Base-by-base conservation (phyloP, 1,284 basidiomycete species). In the Mycena citricolor region DNA sequence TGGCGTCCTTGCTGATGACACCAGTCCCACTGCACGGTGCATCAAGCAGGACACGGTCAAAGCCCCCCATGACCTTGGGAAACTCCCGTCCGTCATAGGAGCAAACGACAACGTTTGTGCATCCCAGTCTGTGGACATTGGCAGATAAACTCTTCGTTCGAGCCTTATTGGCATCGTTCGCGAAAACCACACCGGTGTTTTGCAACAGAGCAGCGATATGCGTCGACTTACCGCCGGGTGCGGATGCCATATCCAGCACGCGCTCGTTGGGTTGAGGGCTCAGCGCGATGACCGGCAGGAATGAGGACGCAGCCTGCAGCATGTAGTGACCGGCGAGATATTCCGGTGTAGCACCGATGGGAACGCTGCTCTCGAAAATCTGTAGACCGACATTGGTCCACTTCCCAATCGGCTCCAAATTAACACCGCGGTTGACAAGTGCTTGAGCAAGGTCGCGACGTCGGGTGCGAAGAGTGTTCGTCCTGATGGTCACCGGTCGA, bases 271-370 rank as follows among this genome's bases (percentile, higher is more conserved):
- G 93, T 61, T 95, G 90, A 13, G 97, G 97, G 16, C 83, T 76
- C 28, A 99, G 83, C 1, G 97, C 93, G 56, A 99, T 94, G 57
- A 98, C 95, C 32, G 97, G 97, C n/a, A 99, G 77, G 78, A 99
- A 98, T 1, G 94, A 98, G 5, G 94, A 97, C 4, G 97, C 97
- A 4, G 97, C 93, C 72, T 99, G 97, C 14, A 99, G 87, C 91
- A 99, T 99, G 71, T 99, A 99, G 64, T 99, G 94, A 3, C 97
- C 97, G 0, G 95, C 94, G 26, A 99, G 83, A 66, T 99, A 99
- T 69, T 99, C 97, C 5, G 97, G 97, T 3, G 97, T 99, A 4
- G 97, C 97, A 80, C 90, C 93, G 50, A 99, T 90, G 2, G 97
- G 97, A 4, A 99, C 94, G 45, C 80, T 83, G 54, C 90, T 94